Base-by-base conservation (phyloP, 257 asterid species). In the Avicennia marina region DNA sequence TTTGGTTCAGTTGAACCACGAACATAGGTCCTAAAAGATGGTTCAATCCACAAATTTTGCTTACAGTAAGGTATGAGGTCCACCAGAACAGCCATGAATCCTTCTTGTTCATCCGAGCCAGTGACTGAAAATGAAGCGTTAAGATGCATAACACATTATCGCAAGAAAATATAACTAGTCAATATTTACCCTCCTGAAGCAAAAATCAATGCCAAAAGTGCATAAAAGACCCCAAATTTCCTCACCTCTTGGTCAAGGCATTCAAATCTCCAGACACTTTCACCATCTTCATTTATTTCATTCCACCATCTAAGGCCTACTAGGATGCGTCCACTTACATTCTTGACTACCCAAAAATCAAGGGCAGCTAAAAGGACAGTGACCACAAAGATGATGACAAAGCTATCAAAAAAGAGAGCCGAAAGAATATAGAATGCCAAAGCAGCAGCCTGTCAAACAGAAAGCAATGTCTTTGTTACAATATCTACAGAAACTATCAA, bases 221-320 rank as follows among this genome's bases (percentile, higher is more conserved):
- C 51, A 60, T 18, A 18, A 17, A 43, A 17, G 57, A 27, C 18
- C 7, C 33, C 16, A 7, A 21, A 39, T 29, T 0, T 36, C 48
- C 81, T 82, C 50, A 82, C 86, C 70, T 82, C 81, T 70, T 82
- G 81, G 50, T 78, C 84, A 65, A 87, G 98, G 80, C 96, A 82
- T 53, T 90, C 98, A 67, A 78, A 90, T 71, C 73, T 83, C 98
- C 98, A 90, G 49, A 90, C 87, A 66, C 98, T 90, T 69, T 90
- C 98, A 63, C 81, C 96, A 44, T 63, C 78, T 0, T 90, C 98
- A 61, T 85, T 76, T 48, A 90, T 90, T 72, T 90, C 98, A 65
- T 90, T 90, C 98, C 98, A 90, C 98, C 98, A 90, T 68, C 98
- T 83, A 52, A 90, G 86, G 55, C 98, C 98, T 52, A 90, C 98